Evolutionary conservation across 2,329 filamentous ascomycete genomes (phyloP).

Genomic region (Fusarium sp.): DNA sequence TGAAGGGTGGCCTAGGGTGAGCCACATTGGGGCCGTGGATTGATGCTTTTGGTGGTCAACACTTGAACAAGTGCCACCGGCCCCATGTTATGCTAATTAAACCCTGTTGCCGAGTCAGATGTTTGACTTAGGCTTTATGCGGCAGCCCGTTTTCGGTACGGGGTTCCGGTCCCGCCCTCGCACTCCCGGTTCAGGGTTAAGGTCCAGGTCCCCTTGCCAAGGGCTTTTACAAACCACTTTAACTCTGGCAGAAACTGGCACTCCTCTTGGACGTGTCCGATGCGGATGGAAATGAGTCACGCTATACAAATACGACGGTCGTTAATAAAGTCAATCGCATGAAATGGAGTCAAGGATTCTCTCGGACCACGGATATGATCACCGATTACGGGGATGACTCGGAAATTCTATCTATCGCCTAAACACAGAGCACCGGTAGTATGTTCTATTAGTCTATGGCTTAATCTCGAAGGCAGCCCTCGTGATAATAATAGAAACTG

Average conservation of each 20-base stretch:
- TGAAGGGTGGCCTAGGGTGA: slow-evolving; percentile 37
- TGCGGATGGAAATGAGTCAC: slow-evolving; percentile 34
- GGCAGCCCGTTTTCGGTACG: slow-evolving; percentile 38
- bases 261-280: slow-evolving; percentile 23
- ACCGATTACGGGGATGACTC: slow-evolving; percentile 34
- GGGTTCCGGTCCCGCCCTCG: slow-evolving; percentile 31
- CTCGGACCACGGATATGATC: neutral
- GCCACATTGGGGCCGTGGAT: slow-evolving; percentile 44
- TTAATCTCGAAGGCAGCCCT: slow-evolving; percentile 21
- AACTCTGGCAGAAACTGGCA: neutral
- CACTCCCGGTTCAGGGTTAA: slow-evolving; percentile 12
- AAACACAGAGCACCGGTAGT: too few species aligned
- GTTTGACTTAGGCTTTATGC: slow-evolving; percentile 39
- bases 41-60: slow-evolving; percentile 39
- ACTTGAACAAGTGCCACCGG: slow-evolving; percentile 38
- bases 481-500: slow-evolving; percentile 32
- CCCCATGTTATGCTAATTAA: slow-evolving; percentile 43
- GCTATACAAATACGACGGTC: slow-evolving; percentile 20
- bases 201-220: slow-evolving; percentile 31
- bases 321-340: slow-evolving; percentile 12
- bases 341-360: slow-evolving; percentile 22
- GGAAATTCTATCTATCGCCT: slow-evolving; percentile 13
- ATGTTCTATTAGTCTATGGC: slow-evolving; percentile 10
- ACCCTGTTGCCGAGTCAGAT: slow-evolving; percentile 49
- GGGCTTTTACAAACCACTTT: slow-evolving; percentile 21